A percentile compares a stretch with the other conserved stretches of the same genome.
Conservation (phyloP, 2,329 filamentous ascomycete genomes). For the Ophiobolus disseminans region DNA sequence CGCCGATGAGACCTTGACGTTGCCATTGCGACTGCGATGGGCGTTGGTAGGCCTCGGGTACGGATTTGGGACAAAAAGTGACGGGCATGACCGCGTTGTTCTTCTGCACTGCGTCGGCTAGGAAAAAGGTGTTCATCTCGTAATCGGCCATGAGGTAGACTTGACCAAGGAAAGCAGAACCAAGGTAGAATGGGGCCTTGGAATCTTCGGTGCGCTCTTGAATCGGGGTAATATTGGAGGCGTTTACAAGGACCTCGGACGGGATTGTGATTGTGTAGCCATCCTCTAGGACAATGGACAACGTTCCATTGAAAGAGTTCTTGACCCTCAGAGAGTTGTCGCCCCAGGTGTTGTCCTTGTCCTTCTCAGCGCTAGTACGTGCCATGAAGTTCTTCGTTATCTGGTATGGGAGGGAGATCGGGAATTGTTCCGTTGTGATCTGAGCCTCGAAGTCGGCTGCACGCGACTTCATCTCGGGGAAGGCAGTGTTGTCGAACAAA, state of each 20-base stretch:
- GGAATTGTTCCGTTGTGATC: constrained; percentile 53
- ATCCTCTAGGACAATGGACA: constrained; percentile 51
- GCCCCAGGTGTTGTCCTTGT: constrained; percentile 48
- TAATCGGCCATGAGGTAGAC: constrained; percentile 56
- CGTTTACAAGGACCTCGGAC: constrained; percentile 47
- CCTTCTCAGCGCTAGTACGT: constrained; percentile 42
- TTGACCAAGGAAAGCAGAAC: constrained; percentile 51
- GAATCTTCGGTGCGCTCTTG: constrained; percentile 38
- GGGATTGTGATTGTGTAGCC: constrained; percentile 52
- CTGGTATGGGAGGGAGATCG: constrained; percentile 50
- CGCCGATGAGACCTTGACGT: constrained; percentile 47
- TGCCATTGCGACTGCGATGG: constrained; percentile 39
- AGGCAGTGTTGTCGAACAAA: constrained; percentile 40
- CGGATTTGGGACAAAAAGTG: constrained; percentile 50
- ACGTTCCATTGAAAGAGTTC: constrained; percentile 47
- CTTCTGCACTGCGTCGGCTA: constrained; percentile 50
- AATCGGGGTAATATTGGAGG: constrained; percentile 48
- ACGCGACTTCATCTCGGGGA: constrained; percentile 41
- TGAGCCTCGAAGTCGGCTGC: constrained; percentile 48
- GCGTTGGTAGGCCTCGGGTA: constrained; percentile 42
- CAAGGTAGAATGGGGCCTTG: constrained; percentile 46
- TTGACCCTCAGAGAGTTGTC: constrained; percentile 49
- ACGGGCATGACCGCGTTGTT: constrained; percentile 52
- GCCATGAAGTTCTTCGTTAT: constrained; percentile 52
- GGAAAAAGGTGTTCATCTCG: constrained; percentile 50